Conservation (phyloP, 73 alveolate species). For the Tetrahymena borealis region DNA sequence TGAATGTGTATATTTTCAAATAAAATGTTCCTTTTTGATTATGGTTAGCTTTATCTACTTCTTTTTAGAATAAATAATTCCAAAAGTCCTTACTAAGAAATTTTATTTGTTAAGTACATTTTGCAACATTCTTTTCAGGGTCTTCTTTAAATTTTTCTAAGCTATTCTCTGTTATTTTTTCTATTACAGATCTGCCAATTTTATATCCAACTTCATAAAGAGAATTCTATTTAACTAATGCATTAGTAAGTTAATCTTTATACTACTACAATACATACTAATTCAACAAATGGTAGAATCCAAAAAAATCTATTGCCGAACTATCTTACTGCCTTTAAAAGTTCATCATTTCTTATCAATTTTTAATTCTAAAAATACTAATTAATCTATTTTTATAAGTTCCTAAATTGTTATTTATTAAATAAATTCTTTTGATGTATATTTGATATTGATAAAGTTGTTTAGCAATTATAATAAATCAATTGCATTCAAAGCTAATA, state of each 20-base stretch:
- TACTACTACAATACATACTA: not conserved
- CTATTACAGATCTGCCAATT: not conserved
- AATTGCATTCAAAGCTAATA: too few species aligned
- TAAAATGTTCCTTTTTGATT: not conserved
- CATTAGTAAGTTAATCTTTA: not conserved
- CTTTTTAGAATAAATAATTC: not conserved
- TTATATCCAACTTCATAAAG: not conserved
- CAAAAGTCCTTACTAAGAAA: not conserved
- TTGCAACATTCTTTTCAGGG: not conserved
- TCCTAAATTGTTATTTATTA: too few species aligned
- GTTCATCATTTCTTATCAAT: not conserved
- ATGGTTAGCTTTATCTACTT: not conserved
- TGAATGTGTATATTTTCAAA: not conserved
- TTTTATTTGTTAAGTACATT: not conserved
- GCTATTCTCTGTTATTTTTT: not conserved
- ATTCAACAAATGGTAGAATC: not conserved
- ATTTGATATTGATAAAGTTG: too few species aligned
- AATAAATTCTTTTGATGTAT: too few species aligned
- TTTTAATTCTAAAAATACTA: not conserved
- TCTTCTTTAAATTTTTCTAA: not conserved
- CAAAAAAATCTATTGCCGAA: not conserved
- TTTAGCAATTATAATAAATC: too few species aligned
- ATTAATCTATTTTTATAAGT: not conserved
- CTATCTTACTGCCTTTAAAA: not conserved
- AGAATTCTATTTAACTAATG: not conserved